A percentile compares a stretch with the other conserved stretches of the same genome.
These are phyloP conservation scores for Exophiala lecanii-corni DNA, from an alignment of 2,329 filamentous ascomycete species.

Conservation along the genomic window DNA sequence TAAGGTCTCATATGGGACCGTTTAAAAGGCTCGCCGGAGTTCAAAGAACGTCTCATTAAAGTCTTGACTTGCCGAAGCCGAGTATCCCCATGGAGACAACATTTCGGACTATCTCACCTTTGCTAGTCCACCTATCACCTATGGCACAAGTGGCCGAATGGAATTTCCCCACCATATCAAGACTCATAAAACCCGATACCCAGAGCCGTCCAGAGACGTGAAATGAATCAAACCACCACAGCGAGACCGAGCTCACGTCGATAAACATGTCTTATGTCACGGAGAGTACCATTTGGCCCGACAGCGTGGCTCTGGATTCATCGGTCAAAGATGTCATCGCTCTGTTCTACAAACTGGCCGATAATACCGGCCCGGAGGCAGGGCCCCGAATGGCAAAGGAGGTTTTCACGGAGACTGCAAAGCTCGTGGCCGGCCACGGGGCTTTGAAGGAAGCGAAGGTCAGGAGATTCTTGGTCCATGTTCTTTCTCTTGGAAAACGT, in stretches of 20 bases:
- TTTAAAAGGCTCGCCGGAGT: neutral
- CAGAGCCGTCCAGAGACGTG: too few relatives aligned
- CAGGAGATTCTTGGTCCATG: neutral
- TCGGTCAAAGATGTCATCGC: constrained; percentile 4
- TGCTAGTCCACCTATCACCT: too few relatives aligned
- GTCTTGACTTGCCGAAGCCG: too few relatives aligned
- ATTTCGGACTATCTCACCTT: too few relatives aligned
- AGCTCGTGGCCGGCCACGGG: neutral
- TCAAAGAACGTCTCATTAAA: neutral
- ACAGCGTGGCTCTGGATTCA: neutral
- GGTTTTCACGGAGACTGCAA: constrained; percentile 3
- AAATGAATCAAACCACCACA: too few relatives aligned
- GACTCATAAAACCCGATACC: too few relatives aligned
- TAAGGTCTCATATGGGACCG: too few relatives aligned
- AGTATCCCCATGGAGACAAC: too few relatives aligned
- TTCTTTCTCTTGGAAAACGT: too few relatives aligned
- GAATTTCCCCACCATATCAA: too few relatives aligned
- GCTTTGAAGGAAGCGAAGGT: neutral
- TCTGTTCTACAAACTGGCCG: constrained; percentile 10
- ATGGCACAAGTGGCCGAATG: too few relatives aligned
- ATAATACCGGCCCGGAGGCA: neutral
- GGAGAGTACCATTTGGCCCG: constrained; percentile 7
- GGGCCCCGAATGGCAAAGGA: constrained; percentile 8
- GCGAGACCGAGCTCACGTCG: too few relatives aligned
- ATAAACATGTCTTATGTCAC: constrained; percentile 7